phyloP scores from a whole-genome alignment of 2,329 filamentous ascomycete genomes.

The Eutypa lata region DNA sequence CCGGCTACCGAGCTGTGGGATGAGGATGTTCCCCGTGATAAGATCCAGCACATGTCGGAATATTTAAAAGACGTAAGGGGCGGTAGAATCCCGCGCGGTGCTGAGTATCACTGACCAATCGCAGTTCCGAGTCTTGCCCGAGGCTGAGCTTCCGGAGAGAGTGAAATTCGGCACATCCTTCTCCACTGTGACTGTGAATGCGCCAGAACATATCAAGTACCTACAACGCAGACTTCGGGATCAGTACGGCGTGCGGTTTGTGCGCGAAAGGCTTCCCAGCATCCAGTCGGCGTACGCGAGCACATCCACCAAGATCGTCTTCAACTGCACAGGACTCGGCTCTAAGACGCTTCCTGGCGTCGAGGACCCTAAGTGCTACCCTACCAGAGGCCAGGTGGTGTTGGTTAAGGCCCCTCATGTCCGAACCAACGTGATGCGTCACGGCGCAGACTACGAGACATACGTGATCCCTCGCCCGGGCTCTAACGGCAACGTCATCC shows the following conservation, averaged over 20 bases:
- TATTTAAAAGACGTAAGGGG: slow-evolving; percentile 37
- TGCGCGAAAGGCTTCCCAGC: slow-evolving; percentile 24
- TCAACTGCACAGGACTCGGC: slow-evolving; percentile 34
- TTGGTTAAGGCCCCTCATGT: slow-evolving; percentile 32
- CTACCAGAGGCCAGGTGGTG: slow-evolving; percentile 38
- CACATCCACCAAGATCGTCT: slow-evolving; percentile 26
- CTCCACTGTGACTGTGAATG: slow-evolving; percentile 35
- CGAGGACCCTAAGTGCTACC: slow-evolving; percentile 35
- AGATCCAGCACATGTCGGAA: slow-evolving; percentile 37
- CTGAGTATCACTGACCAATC: too few relatives aligned
- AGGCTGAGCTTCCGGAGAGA: slow-evolving; percentile 25
- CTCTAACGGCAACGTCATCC: slow-evolving; percentile 33
- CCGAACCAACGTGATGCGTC: slow-evolving; percentile 34
- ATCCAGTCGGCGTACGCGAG: slow-evolving; percentile 25
- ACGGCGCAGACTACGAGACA: slow-evolving; percentile 36
- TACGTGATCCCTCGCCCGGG: slow-evolving; percentile 37
- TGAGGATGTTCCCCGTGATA: slow-evolving; percentile 33
- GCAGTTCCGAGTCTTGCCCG: slow-evolving; percentile 29
- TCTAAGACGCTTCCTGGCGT: slow-evolving; percentile 33
- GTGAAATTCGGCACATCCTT: slow-evolving; percentile 33
- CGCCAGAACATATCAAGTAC: slow-evolving; percentile 34
- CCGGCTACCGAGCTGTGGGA: slow-evolving; percentile 40
- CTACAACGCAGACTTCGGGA: slow-evolving; percentile 22
- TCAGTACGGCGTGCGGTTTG: slow-evolving; percentile 30
- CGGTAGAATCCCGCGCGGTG: too few relatives aligned